These are phyloP conservation scores for Suhomyces atakaporum DNA, from an alignment of 1,139 yeast species.

Conservation along the genomic window DNA sequence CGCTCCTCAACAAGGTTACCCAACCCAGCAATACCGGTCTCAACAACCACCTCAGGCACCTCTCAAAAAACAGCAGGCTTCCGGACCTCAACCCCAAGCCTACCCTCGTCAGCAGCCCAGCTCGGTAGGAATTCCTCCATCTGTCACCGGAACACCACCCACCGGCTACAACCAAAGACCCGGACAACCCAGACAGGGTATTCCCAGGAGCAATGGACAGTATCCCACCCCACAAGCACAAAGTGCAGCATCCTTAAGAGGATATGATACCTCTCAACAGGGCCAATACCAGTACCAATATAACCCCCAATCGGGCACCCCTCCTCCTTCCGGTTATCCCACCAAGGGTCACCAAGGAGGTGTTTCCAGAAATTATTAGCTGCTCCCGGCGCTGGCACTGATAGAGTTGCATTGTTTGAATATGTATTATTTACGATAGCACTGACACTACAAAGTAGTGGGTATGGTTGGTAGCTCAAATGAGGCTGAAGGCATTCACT, in stretches of 20 bases:
- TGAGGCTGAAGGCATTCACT: no score
- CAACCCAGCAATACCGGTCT: conserved; percentile 12
- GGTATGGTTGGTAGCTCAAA: no score
- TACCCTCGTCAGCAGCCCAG: conserved; percentile 11
- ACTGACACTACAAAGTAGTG: no score
- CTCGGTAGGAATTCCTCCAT: conserved; percentile 5
- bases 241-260: conserved; percentile 12
- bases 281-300: conserved; percentile 15
- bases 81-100: conserved; percentile 13
- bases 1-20: conserved; percentile 11
- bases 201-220: conserved; percentile 14
- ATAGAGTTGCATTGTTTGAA: no score
- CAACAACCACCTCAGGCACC: conserved; percentile 14
- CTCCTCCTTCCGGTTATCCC: conserved; percentile 5
- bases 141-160: conserved; percentile 3
- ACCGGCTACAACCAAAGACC: conserved; percentile 16
- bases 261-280: conserved; percentile 14
- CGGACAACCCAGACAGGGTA: conserved; percentile 15
- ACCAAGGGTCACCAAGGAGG: conserved; percentile 11
- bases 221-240: conserved; percentile 7
- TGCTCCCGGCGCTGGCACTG: no score
- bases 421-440: no score
- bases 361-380: conserved; percentile 15
- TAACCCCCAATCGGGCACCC: conserved; percentile 13
- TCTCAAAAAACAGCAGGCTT: conserved; percentile 11